These are phyloP conservation scores for Microsporum audouinii DNA, from an alignment of 2,329 filamentous ascomycete species.

Conservation along the genomic window DNA sequence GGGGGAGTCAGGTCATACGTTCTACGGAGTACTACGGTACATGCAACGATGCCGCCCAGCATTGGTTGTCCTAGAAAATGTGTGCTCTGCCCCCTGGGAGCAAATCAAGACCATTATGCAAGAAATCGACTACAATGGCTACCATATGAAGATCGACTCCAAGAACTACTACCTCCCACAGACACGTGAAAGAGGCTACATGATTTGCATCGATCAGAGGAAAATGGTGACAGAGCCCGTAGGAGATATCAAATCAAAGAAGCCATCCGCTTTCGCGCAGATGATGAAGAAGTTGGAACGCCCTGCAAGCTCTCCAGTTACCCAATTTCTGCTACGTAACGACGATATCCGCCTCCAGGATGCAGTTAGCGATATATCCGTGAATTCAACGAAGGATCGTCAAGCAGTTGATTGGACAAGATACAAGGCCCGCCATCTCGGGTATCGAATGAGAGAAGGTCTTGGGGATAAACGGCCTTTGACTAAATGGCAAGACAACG, in stretches of 20 bases:
- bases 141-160: constrained; percentile 46
- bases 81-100: constrained; percentile 49
- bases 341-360: constrained; percentile 45
- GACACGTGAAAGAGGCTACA: constrained; percentile 50
- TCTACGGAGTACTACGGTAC: constrained; percentile 50
- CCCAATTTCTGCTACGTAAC: constrained; percentile 48
- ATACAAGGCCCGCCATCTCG: constrained; percentile 50
- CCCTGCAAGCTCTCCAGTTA: constrained; percentile 50
- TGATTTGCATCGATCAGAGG: constrained; percentile 43
- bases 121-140: constrained; percentile 45
- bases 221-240: constrained; percentile 16
- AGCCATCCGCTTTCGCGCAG: constrained; percentile 31
- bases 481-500: constrained; percentile 49
- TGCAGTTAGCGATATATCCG: constrained; percentile 39
- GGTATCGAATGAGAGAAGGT: constrained; percentile 39
- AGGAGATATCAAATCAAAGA: constrained; percentile 19
- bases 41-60: constrained; percentile 45
- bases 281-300: constrained; percentile 42
- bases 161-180: constrained; percentile 66
- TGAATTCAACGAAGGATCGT: constrained; percentile 18
- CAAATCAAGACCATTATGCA: constrained; percentile 37
- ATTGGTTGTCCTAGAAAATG: constrained; percentile 63
- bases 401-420: constrained; percentile 22
- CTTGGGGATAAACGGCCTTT: constrained; percentile 48
- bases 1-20: constrained; percentile 57